Conservation (phyloP, 306 rosid genomes). For the Vigna nakashimae region DNA sequence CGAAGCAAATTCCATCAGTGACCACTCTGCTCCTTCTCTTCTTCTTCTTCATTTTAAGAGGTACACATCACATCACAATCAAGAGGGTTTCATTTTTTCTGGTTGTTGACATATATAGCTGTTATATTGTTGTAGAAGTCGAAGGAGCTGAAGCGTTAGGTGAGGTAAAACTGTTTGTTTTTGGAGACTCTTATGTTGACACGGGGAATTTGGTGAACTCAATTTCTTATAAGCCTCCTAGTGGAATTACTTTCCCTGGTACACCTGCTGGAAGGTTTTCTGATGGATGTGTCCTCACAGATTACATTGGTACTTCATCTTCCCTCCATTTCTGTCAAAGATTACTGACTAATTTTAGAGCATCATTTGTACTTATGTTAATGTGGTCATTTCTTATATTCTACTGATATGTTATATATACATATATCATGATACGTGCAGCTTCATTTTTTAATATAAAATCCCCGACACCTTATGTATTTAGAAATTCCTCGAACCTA, state of each 20-base stretch:
- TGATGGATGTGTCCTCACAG: conserved; percentile 68
- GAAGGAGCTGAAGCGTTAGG: conserved; percentile 33
- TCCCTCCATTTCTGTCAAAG: not conserved
- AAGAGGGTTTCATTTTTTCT: not conserved
- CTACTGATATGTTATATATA: not conserved
- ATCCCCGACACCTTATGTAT: conserved; percentile 35
- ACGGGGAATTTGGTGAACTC: conserved; percentile 52
- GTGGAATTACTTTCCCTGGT: conserved; percentile 61
- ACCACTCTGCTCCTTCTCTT: not conserved
- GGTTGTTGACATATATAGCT: not conserved
- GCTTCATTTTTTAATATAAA: conserved; percentile 46
- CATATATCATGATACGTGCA: conserved; percentile 2
- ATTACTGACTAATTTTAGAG: too few species aligned
- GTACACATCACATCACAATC: not conserved
- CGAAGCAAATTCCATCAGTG: not conserved
- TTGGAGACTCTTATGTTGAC: conserved; percentile 66
- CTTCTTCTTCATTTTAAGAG: not conserved
- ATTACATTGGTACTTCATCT: conserved; percentile 54
- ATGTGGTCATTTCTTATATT: not conserved
- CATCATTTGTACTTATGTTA: not conserved
- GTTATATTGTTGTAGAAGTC: conserved; percentile 30
- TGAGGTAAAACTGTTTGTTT: conserved; percentile 54
- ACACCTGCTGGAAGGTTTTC: conserved; percentile 65
- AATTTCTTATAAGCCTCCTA: conserved; percentile 47
- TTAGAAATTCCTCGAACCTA: conserved; percentile 16